Evolutionary conservation across 169 alveolate species (phyloP).

Genomic region (Ichthyophthirius multifiliis): DNA sequence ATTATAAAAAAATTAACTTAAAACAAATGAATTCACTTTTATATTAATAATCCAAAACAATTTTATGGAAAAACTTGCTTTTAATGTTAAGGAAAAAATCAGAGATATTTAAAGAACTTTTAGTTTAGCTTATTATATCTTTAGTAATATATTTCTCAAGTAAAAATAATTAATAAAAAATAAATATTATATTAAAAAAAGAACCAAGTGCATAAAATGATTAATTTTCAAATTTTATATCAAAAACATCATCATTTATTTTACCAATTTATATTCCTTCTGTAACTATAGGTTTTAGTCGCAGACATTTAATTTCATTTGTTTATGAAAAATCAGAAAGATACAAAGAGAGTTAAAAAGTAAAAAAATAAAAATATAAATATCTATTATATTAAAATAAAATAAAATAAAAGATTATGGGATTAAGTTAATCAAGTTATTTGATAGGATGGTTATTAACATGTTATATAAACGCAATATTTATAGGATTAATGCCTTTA

Average conservation of each 20-base stretch:
- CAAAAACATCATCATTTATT: background rate
- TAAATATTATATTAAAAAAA: background rate
- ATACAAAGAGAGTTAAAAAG: slow-evolving; percentile 27
- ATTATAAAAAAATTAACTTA: too few species aligned
- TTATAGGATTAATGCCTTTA: background rate
- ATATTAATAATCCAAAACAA: background rate
- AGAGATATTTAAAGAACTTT: background rate
- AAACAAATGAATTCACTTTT: background rate
- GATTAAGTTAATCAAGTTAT: slow-evolving; percentile 19
- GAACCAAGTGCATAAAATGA: slow-evolving; percentile 12
- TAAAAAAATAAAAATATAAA: background rate
- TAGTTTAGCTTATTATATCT: background rate
- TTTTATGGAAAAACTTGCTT: background rate
- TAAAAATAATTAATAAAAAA: background rate
- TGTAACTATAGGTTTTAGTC: slow-evolving; percentile 15
- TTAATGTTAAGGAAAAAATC: background rate
- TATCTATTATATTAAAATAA: background rate
- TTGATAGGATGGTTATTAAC: slow-evolving; percentile 24
- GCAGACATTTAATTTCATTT: slow-evolving; percentile 2
- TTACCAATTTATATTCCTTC: slow-evolving; percentile 12
- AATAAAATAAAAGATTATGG: slow-evolving; percentile 10
- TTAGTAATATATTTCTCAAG: background rate
- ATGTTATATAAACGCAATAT: slow-evolving; percentile 9
- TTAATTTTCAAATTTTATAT: background rate
- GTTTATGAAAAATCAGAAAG: slow-evolving; percentile 34